Conservation (phyloP, 176 grass and related monocot genomes). For the Lolium multiflorum region DNA sequence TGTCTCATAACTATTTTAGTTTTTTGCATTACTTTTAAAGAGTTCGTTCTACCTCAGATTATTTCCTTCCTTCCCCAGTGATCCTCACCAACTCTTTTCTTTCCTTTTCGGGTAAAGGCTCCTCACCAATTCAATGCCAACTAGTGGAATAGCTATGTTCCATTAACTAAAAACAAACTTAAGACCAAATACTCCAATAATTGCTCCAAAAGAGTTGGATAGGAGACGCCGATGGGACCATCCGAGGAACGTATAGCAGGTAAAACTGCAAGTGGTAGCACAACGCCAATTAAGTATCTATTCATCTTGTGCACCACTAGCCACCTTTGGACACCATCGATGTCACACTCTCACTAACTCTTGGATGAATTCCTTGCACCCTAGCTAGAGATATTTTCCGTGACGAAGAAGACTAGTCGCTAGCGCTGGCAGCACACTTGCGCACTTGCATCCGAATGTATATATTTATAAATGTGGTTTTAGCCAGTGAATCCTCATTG, state of each 20-base stretch:
- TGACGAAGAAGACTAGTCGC: background rate
- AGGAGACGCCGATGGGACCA: too few species aligned
- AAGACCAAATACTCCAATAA: background rate
- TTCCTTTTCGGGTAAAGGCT: background rate
- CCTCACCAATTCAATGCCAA: background rate
- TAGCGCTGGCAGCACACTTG: background rate
- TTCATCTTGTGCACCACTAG: background rate
- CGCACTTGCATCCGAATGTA: background rate
- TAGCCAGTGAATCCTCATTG: background rate
- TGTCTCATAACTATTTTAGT: too few species aligned
- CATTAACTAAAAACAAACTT: background rate
- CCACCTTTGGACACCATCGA: background rate
- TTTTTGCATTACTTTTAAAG: too few species aligned
- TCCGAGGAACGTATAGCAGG: background rate
- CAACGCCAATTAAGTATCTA: background rate
- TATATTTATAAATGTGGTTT: background rate
- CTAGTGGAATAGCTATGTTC: background rate
- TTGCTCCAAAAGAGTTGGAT: background rate
- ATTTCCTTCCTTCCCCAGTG: too few species aligned
- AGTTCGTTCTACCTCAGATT: too few species aligned
- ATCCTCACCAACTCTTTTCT: too few species aligned
- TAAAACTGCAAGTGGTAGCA: background rate
- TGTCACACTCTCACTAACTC: slow-evolving; percentile 9
- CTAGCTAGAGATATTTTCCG: slow-evolving; percentile 13
- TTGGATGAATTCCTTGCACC: background rate